Base-by-base conservation (phyloP, 352 stramenopile genomes). In the Phytophthora hybrid region DNA sequence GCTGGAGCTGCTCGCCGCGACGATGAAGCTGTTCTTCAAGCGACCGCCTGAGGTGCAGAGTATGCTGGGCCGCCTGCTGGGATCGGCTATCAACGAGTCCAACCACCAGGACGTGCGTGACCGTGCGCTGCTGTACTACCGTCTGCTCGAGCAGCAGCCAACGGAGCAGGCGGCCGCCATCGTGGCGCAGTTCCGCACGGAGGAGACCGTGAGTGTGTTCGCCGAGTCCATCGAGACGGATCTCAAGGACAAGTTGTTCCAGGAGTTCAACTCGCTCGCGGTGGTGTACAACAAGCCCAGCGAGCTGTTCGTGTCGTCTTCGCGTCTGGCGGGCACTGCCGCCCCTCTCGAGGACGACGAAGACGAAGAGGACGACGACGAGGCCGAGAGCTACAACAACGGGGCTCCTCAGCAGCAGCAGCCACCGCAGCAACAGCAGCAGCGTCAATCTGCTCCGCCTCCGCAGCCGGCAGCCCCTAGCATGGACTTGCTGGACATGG, bases 21-120 rank as follows among this genome's bases (percentile, higher is more conserved):
- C 96, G 5, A 93, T 99, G 76, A 99, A 99, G 80, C 85, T 99
- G 6, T 99, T 99, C 79, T 99, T 99, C 81, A 94, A 98, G 79
- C 90, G 97, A n/a, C 94, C 98, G 46, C 97, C 97, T 1, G 98
- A 99, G 88, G 94, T 99, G 88, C 97, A 99, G 79, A 91, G 85
- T 46, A 99, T 99, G 97, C 84, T 99, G 29, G 98, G 97, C 5
- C 87, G 95, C 21, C 83, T 99, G 44, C 86, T 99, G 59, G 87
- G 92, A 23, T 88, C 91, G 16, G 95, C 97, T 1, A 98, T 98
- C 44, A 96, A 99, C 71, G 98, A 99, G 66, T 96, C 97, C 9
- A 95, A 92, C 60, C 90, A 98, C 69, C 90, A 97, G 66, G 97
- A 99, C 83, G 88, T 99, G 6, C 97, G 98, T 57, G 98, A 99